Percentiles rank a stretch among this genome's conserved stretches.
phyloP scores from a whole-genome alignment of 345 rosid genomes.

The Camelina laxa region DNA sequence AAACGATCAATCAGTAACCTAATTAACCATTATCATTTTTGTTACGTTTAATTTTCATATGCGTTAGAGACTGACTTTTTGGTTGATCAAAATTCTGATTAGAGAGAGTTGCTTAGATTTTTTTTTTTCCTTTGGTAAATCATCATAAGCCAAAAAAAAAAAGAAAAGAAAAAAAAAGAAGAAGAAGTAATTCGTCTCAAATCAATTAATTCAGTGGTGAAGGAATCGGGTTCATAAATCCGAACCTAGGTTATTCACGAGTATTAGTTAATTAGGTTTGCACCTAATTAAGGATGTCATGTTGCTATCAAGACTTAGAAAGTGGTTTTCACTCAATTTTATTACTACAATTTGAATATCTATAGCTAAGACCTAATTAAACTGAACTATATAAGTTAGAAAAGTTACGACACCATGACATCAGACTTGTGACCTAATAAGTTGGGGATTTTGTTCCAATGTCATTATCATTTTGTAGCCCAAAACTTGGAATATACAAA shows the following conservation, averaged over 20 bases:
- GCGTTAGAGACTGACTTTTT: background rate
- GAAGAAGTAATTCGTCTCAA: background rate
- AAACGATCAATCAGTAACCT: conserved; percentile 37
- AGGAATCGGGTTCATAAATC: background rate
- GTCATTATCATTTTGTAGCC: conserved; percentile 41
- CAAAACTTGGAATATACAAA: conserved; percentile 14
- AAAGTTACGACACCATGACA: conserved; percentile 40
- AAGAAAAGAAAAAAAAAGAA: too few species aligned
- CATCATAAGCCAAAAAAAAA: background rate
- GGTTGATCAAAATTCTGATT: conserved; percentile 6
- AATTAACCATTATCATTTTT: background rate
- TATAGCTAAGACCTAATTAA: conserved; percentile 6
- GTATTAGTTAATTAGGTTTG: conserved; percentile 24
- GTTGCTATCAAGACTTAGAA: conserved; percentile 33
- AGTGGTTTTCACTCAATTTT: conserved; percentile 29
- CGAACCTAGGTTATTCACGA: conserved; percentile 20
- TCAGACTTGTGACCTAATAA: conserved; percentile 44
- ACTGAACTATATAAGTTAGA: conserved; percentile 25
- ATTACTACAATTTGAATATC: conserved; percentile 28
- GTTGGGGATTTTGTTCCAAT: conserved; percentile 38
- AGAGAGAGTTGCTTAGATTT: background rate
- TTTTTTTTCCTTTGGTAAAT: background rate
- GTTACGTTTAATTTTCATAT: background rate
- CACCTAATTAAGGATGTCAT: conserved; percentile 34
- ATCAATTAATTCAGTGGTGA: background rate